Evolutionary conservation across 2,329 filamentous ascomycete species (phyloP).

Genomic region (Pseudogymnoascus sp.): DNA sequence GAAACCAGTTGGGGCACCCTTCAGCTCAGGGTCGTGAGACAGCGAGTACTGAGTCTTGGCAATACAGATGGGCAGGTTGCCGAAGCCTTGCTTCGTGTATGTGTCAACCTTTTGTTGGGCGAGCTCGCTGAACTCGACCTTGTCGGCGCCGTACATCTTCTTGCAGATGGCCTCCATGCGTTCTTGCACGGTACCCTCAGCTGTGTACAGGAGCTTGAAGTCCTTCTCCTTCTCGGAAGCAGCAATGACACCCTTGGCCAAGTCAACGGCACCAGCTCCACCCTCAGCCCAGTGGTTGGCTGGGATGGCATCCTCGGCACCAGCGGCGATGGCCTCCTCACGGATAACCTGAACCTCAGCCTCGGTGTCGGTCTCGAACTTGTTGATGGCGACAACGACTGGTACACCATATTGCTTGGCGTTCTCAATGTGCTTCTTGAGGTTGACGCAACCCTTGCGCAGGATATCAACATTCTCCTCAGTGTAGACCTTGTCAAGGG

Average conservation of each 20-base stretch:
- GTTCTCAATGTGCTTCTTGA: conserved; percentile 91
- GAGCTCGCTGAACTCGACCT: conserved; percentile 86
- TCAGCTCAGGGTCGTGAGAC: conserved; percentile 84
- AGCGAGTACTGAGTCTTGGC: conserved; percentile 98
- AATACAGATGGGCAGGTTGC: conserved; percentile 88
- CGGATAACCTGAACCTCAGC: conserved; percentile 84
- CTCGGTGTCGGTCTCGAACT: conserved; percentile 87
- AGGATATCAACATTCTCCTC: conserved; percentile 91
- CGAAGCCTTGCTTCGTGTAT: conserved; percentile 86
- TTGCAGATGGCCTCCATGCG: conserved; percentile 86
- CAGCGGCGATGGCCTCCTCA: conserved; percentile 84
- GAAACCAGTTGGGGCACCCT: conserved; percentile 91
- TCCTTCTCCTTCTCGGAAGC: conserved; percentile 77
- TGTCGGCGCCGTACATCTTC: conserved; percentile 87
- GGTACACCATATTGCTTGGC: conserved; percentile 84
- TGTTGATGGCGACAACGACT: conserved; percentile 95
- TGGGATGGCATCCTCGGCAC: conserved; percentile 86
- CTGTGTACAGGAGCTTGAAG: conserved; percentile 78
- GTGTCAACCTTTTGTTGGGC: conserved; percentile 95
- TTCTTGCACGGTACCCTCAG: conserved; percentile 72
- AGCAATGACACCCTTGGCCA: conserved; percentile 78
- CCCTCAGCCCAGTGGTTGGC: conserved; percentile 97
- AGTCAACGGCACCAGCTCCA: conserved; percentile 78
- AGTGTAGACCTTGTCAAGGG: conserved; percentile 81
- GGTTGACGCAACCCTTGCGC: conserved; percentile 82